A percentile compares a stretch with the other conserved stretches of the same genome.
phyloP scores from a whole-genome alignment of 2,329 filamentous ascomycete species.

The Xylariaceae sp. region DNA sequence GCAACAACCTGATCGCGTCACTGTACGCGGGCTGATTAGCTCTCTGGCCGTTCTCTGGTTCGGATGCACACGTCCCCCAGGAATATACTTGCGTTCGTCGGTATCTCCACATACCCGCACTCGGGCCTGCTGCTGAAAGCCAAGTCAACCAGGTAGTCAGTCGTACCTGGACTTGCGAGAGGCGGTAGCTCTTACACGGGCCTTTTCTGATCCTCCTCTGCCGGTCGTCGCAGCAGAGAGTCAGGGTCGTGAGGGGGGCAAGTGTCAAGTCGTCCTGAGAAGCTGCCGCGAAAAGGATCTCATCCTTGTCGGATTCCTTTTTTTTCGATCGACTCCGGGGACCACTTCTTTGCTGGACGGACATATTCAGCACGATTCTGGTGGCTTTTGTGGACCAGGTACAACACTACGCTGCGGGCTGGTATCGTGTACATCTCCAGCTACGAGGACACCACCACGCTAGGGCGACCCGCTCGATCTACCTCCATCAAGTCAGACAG shows the following conservation, averaged over 20 bases:
- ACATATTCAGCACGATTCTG: constrained; percentile 25
- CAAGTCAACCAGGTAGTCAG: neutral
- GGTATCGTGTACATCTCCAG: constrained; percentile 24
- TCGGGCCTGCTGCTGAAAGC: neutral
- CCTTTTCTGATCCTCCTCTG: constrained; percentile 3
- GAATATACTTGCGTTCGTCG: neutral
- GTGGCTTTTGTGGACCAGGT: constrained; percentile 26
- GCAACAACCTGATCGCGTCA: constrained; percentile 13
- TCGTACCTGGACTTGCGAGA: neutral
- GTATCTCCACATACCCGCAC: neutral
- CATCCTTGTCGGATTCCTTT: constrained; percentile 24
- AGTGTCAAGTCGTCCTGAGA: constrained; percentile 22
- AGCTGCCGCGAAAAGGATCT: constrained; percentile 19
- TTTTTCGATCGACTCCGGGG: constrained; percentile 20
- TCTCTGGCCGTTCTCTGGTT: neutral
- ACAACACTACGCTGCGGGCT: constrained; percentile 22
- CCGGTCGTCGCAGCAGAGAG: constrained; percentile 13
- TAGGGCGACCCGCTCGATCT: constrained; percentile 25
- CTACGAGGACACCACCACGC: constrained; percentile 3
- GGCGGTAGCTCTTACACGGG: constrained; percentile 4
- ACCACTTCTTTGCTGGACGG: constrained; percentile 22
- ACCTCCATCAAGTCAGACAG: constrained; percentile 32
- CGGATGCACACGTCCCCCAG: neutral
- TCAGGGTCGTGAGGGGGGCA: constrained; percentile 16
- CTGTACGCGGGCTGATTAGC: constrained; percentile 6